A percentile compares a stretch with the other conserved stretches of the same genome.
Evolutionary conservation across 2,329 filamentous ascomycete species (phyloP).

Genomic region (Aureobasidium sp.): DNA sequence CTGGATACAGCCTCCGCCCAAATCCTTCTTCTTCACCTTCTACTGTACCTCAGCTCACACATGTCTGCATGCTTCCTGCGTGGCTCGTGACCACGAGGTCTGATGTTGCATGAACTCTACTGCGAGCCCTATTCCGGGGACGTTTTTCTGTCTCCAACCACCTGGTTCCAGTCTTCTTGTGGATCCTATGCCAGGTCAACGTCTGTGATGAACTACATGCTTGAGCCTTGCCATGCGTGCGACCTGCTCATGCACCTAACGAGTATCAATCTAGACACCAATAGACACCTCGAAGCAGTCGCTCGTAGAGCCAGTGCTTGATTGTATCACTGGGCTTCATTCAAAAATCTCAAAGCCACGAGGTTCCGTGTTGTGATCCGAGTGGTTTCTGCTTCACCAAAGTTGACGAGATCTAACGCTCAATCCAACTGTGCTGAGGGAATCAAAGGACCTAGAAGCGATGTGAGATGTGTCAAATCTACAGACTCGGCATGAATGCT

Average conservation of each 20-base stretch:
- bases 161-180: slow-evolving; percentile 1
- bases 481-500: too few species aligned
- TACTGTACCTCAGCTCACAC: not conserved
- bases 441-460: not conserved
- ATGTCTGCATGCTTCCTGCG: not conserved
- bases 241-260: not conserved
- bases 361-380: too few species aligned
- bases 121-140: not conserved
- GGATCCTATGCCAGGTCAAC: not conserved
- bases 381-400: too few species aligned
- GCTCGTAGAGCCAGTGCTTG: too few species aligned
- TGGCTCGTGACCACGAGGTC: not conserved
- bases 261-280: too few species aligned
- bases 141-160: not conserved
- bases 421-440: not conserved
- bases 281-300: too few species aligned
- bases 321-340: too few species aligned
- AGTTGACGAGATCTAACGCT: too few species aligned
- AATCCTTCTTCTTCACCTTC: not conserved
- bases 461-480: not conserved
- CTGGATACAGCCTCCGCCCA: not conserved
- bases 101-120: not conserved
- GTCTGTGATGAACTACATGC: not conserved
- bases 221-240: not conserved
- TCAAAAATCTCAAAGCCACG: too few species aligned